Evolutionary conservation across 2,329 filamentous ascomycete genomes (phyloP).

Genomic region (Aspergillus costaricaensis): DNA sequence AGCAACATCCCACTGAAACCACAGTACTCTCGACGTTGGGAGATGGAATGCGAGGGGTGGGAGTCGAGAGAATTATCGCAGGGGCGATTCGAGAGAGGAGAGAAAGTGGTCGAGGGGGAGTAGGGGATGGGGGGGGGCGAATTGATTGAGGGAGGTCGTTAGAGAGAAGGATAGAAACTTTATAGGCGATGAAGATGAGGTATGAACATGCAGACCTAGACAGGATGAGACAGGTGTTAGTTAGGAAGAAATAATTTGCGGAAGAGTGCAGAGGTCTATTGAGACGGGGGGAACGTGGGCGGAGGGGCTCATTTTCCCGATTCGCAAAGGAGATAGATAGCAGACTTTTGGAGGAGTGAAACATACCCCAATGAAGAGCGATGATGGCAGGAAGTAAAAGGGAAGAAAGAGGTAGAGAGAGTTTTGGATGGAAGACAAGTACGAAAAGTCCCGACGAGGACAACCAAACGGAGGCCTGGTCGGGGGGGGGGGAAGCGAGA

Average conservation of each 20-base stretch:
- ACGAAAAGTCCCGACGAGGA: not conserved
- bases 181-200: slow-evolving; percentile 13
- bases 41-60: not conserved
- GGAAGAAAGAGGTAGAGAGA: not conserved
- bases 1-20: slow-evolving; percentile 22
- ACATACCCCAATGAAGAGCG: slow-evolving; percentile 21
- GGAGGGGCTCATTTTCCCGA: slow-evolving; percentile 23
- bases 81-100: not conserved
- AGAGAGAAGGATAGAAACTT: slow-evolving; percentile 1
- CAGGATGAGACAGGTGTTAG: slow-evolving; percentile 16
- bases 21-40: not conserved
- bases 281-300: slow-evolving; percentile 19
- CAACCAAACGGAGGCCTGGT: slow-evolving; percentile 3
- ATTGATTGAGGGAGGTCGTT: slow-evolving; percentile 6
- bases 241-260: slow-evolving; percentile 13
- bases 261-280: slow-evolving; percentile 13
- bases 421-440: not conserved
- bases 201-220: slow-evolving; percentile 19
- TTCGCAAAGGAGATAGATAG: slow-evolving; percentile 11
- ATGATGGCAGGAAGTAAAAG: slow-evolving; percentile 4
- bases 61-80: not conserved
- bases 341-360: slow-evolving; percentile 10
- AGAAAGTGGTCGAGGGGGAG: slow-evolving; percentile 6
- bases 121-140: not conserved
- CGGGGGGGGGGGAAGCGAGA: not conserved